A percentile compares a stretch with the other conserved stretches of the same genome.
Evolutionary conservation across 768 basidiomycete species (phyloP).

Genomic region (Lyophyllum semitale): DNA sequence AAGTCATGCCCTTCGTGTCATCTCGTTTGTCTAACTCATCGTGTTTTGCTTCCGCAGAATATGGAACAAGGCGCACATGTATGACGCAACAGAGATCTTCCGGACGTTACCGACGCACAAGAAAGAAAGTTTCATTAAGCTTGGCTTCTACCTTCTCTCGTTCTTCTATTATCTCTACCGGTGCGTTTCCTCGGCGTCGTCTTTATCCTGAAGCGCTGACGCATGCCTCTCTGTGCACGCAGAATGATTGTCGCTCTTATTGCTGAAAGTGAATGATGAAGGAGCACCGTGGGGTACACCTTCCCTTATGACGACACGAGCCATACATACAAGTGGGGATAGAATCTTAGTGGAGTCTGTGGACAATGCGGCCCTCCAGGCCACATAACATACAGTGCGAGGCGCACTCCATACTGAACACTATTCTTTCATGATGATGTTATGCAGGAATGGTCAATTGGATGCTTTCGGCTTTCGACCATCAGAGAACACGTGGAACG

Average conservation of each 20-base stretch:
- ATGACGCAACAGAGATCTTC: conserved; percentile 99
- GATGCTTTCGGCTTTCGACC: conserved; percentile 13
- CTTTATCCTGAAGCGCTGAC: conserved; percentile 1
- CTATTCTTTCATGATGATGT: conserved; percentile 10
- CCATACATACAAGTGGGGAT: conserved; percentile 4
- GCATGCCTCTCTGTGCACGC: not conserved
- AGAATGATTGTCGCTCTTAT: conserved; percentile 90
- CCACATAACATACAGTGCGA: conserved; percentile 3
- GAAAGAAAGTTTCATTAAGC: conserved; percentile 94
- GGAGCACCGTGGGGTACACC: not conserved
- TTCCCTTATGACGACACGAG: conserved; percentile 1
- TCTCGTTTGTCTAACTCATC: not conserved
- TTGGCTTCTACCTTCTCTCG: conserved; percentile 89
- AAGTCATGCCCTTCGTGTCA: conserved; percentile 30
- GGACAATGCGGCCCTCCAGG: not conserved
- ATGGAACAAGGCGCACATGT: conserved; percentile 93
- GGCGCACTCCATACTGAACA: not conserved
- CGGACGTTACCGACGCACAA: conserved; percentile 91
- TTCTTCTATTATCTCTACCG: conserved; percentile 93
- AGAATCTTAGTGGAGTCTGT: conserved; percentile 5
- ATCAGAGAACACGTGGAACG: not conserved
- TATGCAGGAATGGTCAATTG: conserved; percentile 15
- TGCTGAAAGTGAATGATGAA: conserved; percentile 65
- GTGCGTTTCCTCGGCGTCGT: conserved; percentile 42
- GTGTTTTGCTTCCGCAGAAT: conserved; percentile 54